Base-by-base conservation (phyloP, 495 filamentous ascomycete species). In the Massariosphaeria phaeospora region DNA sequence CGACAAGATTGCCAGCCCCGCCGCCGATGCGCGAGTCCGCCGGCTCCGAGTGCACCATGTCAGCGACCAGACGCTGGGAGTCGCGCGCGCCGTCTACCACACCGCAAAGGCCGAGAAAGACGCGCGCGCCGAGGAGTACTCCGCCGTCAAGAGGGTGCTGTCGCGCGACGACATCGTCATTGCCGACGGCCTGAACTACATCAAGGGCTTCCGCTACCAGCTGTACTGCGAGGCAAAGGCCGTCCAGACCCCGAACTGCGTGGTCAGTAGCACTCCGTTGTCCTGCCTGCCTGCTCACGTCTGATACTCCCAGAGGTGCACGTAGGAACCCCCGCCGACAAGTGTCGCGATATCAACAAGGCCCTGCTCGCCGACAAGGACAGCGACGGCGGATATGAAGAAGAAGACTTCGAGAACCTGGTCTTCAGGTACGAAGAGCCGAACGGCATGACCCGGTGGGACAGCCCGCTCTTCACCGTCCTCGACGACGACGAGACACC, bases 191-290 rank as follows among this genome's bases (percentile, higher is more conserved):
- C 78, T 91, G 66, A 96, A 97, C 66, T 97, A 97, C 71, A 98
- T 98, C 72, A 98, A 98, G 70, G 93, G 93, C 20, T 96, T 86
- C 76, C 77, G 93, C 35, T 98, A 98, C 69, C 93, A 98, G 73
- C 76, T 98, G 1, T 91, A 83, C 74, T 96, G 93, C 68, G 93
- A 96, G 71, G 83, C 90, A 2, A 97, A 96, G 68, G 89, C 91
- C 21, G 70, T 87, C 25, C 72, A 83, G 53, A 96, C 91, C 8
- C 81, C 86, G 6, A 87, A 78, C 67, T 94, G 87, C 61, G 85
- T 96, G 54, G 77, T 96, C 70, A 67, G 79, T 65, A 7, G 13
- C 20, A 15, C 11, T 38, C 13, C 20, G 18, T 21, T 36, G 17
- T n/a, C 2, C 8, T 8, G n/a, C 18, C 4, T 39, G 8, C 17